Conservation (phyloP, 257 asterid species). For the Nicotiana undulata region DNA sequence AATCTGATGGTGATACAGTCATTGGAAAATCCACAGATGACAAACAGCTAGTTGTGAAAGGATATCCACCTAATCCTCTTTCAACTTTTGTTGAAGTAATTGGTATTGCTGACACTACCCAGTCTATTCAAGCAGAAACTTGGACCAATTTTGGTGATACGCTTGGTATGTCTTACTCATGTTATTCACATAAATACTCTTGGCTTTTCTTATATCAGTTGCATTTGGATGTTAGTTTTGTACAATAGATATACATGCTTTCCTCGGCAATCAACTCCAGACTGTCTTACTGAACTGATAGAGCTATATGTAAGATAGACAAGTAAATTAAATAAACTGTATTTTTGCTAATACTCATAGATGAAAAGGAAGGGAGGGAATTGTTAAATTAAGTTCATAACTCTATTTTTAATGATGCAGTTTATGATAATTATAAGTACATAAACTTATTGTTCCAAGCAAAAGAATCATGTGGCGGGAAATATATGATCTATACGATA, state of each 20-base stretch:
- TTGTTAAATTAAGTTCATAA: too few relatives aligned
- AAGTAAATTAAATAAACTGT: not conserved
- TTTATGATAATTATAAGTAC: not conserved
- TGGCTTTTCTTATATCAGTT: not conserved
- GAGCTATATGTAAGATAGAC: not conserved
- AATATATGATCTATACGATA: not conserved
- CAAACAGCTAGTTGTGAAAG: constrained; percentile 59
- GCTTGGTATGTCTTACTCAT: constrained; percentile 37
- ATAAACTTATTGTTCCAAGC: not conserved
- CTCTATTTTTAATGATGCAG: too few relatives aligned
- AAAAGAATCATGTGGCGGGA: too few relatives aligned
- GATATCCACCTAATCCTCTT: constrained; percentile 50
- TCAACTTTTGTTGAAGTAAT: constrained; percentile 77
- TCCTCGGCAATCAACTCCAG: not conserved
- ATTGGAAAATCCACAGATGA: constrained; percentile 79
- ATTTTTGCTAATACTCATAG: not conserved
- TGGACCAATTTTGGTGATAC: constrained; percentile 83
- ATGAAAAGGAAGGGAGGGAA: not conserved
- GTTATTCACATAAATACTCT: not conserved
- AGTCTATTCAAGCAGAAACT: constrained; percentile 63
- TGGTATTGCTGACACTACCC: constrained; percentile 70
- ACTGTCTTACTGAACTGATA: not conserved
- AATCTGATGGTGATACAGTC: constrained; percentile 61
- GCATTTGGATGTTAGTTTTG: not conserved
- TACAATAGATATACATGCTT: not conserved